These are phyloP conservation scores for Ceratobasidium sp. DNA, from an alignment of 1,284 basidiomycete species.

Conservation along the genomic window DNA sequence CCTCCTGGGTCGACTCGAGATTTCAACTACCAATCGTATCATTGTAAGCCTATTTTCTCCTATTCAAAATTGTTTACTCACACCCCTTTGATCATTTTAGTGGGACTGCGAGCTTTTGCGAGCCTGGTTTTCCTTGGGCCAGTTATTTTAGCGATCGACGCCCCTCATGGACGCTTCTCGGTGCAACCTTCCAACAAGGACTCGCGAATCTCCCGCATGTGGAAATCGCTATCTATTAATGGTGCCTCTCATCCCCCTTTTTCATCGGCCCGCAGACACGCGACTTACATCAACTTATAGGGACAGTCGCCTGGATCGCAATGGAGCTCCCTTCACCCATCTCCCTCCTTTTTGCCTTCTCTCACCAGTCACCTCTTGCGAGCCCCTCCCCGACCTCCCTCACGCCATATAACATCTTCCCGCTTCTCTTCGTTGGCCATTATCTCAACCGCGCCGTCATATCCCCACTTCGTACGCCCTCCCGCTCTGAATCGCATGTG, in stretches of 20 bases:
- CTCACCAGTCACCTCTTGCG: conserved; percentile 53
- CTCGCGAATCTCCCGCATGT: neutral
- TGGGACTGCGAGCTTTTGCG: conserved; percentile 23
- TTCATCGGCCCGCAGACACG: conserved; percentile 60
- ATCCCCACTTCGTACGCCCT: conserved; percentile 85
- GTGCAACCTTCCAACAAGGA: neutral
- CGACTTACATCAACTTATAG: conserved; percentile 48
- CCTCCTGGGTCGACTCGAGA: neutral
- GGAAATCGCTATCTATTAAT: conserved; percentile 60
- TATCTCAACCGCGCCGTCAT: conserved; percentile 88
- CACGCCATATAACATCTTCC: conserved; percentile 68
- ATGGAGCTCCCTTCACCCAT: conserved; percentile 89
- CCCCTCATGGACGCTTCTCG: conserved; percentile 82
- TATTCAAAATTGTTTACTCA: neutral
- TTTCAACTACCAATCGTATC: conserved; percentile 26
- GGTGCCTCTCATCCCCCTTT: conserved; percentile 58
- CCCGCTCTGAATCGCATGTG: conserved; percentile 82
- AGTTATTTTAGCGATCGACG: conserved; percentile 65
- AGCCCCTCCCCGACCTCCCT: conserved; percentile 53
- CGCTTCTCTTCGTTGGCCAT: conserved; percentile 77
- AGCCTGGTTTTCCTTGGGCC: conserved; percentile 25
- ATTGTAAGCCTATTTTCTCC: conserved; percentile 21
- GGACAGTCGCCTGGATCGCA: conserved; percentile 76
- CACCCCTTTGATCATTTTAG: neutral
- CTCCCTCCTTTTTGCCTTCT: conserved; percentile 67